Conservation (phyloP, 306 rosid genomes). For the Prunus armeniaca region DNA sequence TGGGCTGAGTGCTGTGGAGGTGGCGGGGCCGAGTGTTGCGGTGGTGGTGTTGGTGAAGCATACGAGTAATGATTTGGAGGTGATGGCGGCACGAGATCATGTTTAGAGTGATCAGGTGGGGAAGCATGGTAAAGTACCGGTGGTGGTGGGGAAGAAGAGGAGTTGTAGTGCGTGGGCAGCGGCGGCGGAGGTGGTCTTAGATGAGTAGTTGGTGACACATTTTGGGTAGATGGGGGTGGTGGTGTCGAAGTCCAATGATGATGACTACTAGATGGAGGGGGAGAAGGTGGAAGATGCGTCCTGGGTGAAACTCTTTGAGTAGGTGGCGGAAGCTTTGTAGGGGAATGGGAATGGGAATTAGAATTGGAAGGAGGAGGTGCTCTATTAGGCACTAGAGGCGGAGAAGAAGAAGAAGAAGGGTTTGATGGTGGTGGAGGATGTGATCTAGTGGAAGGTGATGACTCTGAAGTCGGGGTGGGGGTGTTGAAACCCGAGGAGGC, state of each 20-base stretch:
- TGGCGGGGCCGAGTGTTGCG: neutral
- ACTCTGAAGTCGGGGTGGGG: constrained; percentile 30
- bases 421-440: constrained; percentile 19
- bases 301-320: constrained; percentile 13
- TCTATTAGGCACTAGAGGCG: neutral
- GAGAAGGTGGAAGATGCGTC: constrained; percentile 8
- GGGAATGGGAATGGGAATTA: neutral
- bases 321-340: constrained; percentile 17
- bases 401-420: neutral
- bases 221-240: constrained; percentile 7
- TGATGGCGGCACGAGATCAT: neutral
- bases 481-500: neutral
- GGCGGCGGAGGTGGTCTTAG: constrained; percentile 6
- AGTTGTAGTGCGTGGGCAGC: neutral
- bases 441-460: constrained; percentile 27
- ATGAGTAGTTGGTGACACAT: constrained; percentile 9
- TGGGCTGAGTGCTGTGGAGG: neutral
- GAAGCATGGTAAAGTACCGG: neutral
- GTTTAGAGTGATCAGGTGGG: neutral
- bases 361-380: neutral
- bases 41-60: constrained; percentile 6
- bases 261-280: neutral
- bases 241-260: neutral
- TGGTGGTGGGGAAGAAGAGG: too few relatives aligned
- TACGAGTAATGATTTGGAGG: neutral